These are phyloP conservation scores for Venturia nashicola DNA, from an alignment of 2,329 filamentous ascomycete genomes.

Conservation along the genomic window DNA sequence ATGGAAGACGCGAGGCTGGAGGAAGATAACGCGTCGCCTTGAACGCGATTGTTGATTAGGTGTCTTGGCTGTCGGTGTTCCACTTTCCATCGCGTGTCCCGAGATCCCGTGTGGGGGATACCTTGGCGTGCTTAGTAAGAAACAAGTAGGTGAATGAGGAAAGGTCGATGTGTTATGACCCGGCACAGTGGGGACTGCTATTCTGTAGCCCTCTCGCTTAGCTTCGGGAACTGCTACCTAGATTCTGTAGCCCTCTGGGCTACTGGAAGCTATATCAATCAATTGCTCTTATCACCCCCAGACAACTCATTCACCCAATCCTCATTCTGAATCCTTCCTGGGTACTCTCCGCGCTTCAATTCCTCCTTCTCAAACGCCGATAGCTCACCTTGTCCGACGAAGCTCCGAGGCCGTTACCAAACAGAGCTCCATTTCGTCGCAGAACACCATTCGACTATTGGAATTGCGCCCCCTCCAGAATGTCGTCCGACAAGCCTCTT, in stretches of 20 bases:
- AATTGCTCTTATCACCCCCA: no score
- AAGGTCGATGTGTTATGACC: not conserved
- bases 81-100: no score
- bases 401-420: not conserved
- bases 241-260: no score
- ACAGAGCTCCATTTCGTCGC: not conserved
- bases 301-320: not conserved
- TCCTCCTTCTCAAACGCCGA: not conserved
- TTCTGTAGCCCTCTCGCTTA: no score
- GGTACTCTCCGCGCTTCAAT: not conserved
- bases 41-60: constrained; percentile 4
- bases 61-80: no score
- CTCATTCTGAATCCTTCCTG: not conserved
- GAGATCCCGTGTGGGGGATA: no score
- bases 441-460: not conserved
- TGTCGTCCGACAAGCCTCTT: constrained; percentile 57
- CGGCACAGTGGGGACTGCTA: no score
- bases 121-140: no score
- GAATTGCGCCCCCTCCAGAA: constrained; percentile 12
- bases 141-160: no score
- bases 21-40: not conserved
- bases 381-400: not conserved
- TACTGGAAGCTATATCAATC: no score
- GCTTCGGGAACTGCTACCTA: no score
- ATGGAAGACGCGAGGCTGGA: not conserved